Conservation (phyloP, 2,329 filamentous ascomycete genomes). For the Lizonia empirigonia region DNA sequence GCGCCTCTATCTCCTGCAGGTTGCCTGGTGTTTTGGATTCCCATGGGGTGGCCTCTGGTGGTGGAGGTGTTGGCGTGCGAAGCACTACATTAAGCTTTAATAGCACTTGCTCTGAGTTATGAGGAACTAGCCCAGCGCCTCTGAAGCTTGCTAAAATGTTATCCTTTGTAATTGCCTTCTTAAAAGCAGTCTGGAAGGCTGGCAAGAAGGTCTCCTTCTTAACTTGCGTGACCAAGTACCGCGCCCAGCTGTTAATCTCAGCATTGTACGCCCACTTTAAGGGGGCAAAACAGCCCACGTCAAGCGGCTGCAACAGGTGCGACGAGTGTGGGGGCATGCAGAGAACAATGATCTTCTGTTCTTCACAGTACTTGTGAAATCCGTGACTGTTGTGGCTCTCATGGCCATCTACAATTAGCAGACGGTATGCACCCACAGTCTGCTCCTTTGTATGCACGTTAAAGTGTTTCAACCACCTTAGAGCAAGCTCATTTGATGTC, state of each 20-base stretch:
- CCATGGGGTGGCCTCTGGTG: too few species aligned
- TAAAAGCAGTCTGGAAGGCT: not conserved
- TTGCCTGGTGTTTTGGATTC: too few species aligned
- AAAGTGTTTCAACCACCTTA: not conserved
- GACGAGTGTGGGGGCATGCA: too few species aligned
- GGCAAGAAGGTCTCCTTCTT: not conserved
- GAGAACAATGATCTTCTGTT: not conserved
- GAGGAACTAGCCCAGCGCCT: constrained; percentile 39
- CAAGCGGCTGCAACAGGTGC: too few species aligned
- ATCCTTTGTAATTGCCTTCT: constrained; percentile 23
- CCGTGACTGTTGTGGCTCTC: not conserved
- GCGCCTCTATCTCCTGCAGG: not conserved
- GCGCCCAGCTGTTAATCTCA: not conserved
- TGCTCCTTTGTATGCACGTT: constrained; percentile 6
- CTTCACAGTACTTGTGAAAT: not conserved
- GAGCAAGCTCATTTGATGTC: not conserved
- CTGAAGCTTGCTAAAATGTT: constrained; percentile 35
- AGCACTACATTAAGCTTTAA: constrained; percentile 37
- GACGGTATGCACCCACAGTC: not conserved
- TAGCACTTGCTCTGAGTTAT: constrained; percentile 36
- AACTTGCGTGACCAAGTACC: not conserved
- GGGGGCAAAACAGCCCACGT: too few species aligned
- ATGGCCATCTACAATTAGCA: not conserved
- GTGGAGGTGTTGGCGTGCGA: too few species aligned
- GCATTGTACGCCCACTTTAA: not conserved